A percentile compares a stretch with the other conserved stretches of the same genome.
Conservation (phyloP, 148 eudicot species). For the Rhododendron henanense region DNA sequence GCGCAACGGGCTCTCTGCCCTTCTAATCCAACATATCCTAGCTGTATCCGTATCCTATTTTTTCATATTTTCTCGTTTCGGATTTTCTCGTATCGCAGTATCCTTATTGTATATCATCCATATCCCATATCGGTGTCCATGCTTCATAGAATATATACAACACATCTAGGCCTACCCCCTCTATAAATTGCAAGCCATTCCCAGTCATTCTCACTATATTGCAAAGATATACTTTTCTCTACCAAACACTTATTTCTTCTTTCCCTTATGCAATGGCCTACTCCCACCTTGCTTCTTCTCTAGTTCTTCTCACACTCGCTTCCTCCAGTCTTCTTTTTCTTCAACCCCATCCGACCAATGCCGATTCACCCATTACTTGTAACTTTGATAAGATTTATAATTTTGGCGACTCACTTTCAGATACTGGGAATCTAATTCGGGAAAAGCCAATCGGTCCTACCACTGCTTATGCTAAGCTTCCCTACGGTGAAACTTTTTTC, state of each 20-base stretch:
- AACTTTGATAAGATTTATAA: background rate
- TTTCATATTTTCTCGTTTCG: too few species aligned
- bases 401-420: background rate
- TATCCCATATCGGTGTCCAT: too few species aligned
- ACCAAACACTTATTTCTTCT: background rate
- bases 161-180: background rate
- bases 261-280: background rate
- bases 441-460: background rate
- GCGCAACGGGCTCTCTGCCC: too few species aligned
- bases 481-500: background rate
- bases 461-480: background rate
- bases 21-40: too few species aligned
- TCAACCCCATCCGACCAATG: background rate
- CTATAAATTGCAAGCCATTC: background rate
- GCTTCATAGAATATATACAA: too few species aligned
- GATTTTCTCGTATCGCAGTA: too few species aligned
- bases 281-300: background rate
- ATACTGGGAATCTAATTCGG: background rate
- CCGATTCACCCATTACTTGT: background rate
- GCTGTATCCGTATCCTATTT: too few species aligned
- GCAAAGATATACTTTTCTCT: too few species aligned
- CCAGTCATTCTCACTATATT: background rate
- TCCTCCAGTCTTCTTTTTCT: background rate
- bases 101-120: too few species aligned
- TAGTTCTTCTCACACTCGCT: background rate